Percentiles rank a stretch among this genome's conserved stretches.
Conservation (phyloP, 768 basidiomycete species). For the Mycena haematopus region DNA sequence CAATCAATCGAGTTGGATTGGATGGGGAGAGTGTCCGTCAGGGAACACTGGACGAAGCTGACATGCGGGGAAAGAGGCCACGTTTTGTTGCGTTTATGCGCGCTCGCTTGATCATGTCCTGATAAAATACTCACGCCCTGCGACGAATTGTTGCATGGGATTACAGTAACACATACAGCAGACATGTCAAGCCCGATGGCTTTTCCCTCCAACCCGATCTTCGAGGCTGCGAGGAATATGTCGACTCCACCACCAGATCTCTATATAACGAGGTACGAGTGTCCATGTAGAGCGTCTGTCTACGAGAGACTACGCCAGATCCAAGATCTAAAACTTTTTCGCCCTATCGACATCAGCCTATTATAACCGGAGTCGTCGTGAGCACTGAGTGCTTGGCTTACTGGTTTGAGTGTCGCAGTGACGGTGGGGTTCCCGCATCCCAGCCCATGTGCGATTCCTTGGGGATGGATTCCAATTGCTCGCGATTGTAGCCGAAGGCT, state of each 20-base stretch:
- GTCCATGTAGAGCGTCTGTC: too few species aligned
- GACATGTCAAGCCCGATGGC: slow-evolving; percentile 64
- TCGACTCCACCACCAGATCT: slow-evolving; percentile 64
- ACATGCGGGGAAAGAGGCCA: slow-evolving; percentile 55
- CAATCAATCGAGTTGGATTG: slow-evolving; percentile 56
- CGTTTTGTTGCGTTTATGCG: slow-evolving; percentile 50
- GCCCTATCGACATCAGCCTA: slow-evolving; percentile 43
- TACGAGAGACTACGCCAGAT: too few species aligned
- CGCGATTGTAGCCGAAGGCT: slow-evolving; percentile 55
- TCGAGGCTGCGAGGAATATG: slow-evolving; percentile 57
- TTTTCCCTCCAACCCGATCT: slow-evolving; percentile 55
- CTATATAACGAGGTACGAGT: too few species aligned
- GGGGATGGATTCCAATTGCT: slow-evolving; percentile 51
- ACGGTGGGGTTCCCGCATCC: slow-evolving; percentile 62
- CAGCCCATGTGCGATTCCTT: slow-evolving; percentile 54
- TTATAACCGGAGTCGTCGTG: background rate
- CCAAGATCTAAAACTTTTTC: slow-evolving; percentile 64
- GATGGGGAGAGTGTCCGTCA: slow-evolving; percentile 55
- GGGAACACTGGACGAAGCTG: slow-evolving; percentile 50
- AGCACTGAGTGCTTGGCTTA: slow-evolving; percentile 22
- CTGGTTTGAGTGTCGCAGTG: slow-evolving; percentile 53
- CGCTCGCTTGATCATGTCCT: slow-evolving; percentile 61
- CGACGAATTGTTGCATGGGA: too few species aligned
- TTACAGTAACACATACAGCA: slow-evolving; percentile 37
- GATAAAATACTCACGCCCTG: background rate